phyloP scores from a whole-genome alignment of 352 stramenopile genomes.

The Plasmopara muralis region DNA sequence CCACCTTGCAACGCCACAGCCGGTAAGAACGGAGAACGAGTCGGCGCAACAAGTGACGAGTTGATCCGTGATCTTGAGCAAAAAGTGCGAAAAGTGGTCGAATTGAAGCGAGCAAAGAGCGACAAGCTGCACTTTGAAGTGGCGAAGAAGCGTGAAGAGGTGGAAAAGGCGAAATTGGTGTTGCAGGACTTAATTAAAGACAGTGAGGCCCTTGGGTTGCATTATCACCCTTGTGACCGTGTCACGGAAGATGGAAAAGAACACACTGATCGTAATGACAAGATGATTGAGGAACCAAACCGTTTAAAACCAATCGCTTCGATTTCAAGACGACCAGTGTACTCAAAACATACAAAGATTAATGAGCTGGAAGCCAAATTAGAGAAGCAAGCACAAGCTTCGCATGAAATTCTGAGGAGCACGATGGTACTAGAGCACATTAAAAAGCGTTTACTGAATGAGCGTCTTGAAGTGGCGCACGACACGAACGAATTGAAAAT shows the following conservation, averaged over 20 bases:
- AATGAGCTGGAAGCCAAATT: constrained; percentile 59
- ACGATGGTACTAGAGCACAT: constrained; percentile 77
- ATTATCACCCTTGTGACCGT: constrained; percentile 33
- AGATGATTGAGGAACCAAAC: constrained; percentile 40
- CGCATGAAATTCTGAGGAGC: constrained; percentile 48
- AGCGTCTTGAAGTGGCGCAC: constrained; percentile 43
- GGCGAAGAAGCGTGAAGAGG: constrained; percentile 59
- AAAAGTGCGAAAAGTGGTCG: constrained; percentile 75
- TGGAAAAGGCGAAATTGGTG: constrained; percentile 51
- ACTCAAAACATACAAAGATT: constrained; percentile 83
- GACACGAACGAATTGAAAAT: constrained; percentile 61
- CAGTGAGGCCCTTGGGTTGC: constrained; percentile 56
- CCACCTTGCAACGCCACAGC: background rate
- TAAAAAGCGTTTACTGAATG: constrained; percentile 57
- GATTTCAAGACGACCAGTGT: constrained; percentile 69
- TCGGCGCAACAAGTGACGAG: constrained; percentile 60
- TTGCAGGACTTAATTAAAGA: constrained; percentile 76
- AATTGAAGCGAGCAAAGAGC: constrained; percentile 69
- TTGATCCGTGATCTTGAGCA: constrained; percentile 67
- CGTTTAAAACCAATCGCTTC: constrained; percentile 65
- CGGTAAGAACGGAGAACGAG: constrained; percentile 31
- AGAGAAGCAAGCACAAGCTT: constrained; percentile 50
- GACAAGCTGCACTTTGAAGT: constrained; percentile 66
- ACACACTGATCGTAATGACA: background rate
- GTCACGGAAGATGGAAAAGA: constrained; percentile 16